phyloP scores from a whole-genome alignment of 1,284 basidiomycete genomes.

The Chiua sp. region DNA sequence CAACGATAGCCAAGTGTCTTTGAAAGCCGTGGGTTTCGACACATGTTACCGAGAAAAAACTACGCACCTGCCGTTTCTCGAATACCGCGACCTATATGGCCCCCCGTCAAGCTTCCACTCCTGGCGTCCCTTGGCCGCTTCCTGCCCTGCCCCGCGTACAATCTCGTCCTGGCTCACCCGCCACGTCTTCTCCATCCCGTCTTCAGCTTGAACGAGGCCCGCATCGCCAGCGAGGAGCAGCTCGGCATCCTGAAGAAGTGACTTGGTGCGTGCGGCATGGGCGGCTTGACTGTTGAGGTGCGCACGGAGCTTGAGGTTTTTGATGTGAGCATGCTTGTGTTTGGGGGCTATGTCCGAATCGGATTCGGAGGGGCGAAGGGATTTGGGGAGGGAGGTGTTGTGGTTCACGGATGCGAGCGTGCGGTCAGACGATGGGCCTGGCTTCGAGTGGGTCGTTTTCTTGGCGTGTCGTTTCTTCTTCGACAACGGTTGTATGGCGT shows the following conservation, averaged over 20 bases:
- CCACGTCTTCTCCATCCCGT: conserved; percentile 90
- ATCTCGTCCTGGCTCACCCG: conserved; percentile 87
- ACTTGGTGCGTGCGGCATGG: conserved; percentile 61
- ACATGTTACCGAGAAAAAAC: neutral
- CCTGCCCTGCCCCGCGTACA: conserved; percentile 67
- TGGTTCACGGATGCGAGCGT: conserved; percentile 65
- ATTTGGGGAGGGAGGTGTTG: conserved; percentile 63
- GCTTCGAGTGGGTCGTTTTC: conserved; percentile 23
- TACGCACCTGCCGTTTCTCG: conserved; percentile 86
- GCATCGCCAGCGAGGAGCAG: conserved; percentile 66
- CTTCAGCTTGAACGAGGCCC: conserved; percentile 76
- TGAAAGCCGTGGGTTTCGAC: neutral
- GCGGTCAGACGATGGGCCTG: conserved; percentile 44
- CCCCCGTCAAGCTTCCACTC: conserved; percentile 91
- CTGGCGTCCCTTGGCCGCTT: conserved; percentile 76
- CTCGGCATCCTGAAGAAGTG: conserved; percentile 67
- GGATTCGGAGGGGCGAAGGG: conserved; percentile 49
- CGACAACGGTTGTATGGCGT: conserved; percentile 45
- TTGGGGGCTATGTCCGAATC: conserved; percentile 47
- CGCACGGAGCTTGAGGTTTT: conserved; percentile 77
- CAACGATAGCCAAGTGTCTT: conserved; percentile 87
- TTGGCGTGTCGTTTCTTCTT: conserved; percentile 39
- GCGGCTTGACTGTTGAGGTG: conserved; percentile 66
- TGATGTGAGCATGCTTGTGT: conserved; percentile 74
- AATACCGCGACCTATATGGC: conserved; percentile 84